Evolutionary conservation across 805 yeast species (phyloP), one percentile per base, ranked within the genome.

Genomic region (Saccharomycopsis fodiens): DNA sequence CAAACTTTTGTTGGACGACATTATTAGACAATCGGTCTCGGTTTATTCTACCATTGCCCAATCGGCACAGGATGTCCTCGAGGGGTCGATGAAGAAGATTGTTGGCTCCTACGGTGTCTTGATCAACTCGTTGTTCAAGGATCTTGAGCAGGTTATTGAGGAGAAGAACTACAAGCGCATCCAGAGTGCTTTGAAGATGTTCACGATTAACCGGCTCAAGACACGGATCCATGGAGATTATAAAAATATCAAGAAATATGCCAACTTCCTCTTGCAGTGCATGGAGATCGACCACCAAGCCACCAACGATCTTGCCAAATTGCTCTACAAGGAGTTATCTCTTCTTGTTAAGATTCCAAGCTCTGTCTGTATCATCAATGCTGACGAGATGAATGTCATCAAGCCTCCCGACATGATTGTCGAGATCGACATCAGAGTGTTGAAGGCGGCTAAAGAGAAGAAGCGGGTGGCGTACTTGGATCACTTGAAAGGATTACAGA

Each of bases 11-110:
- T 60, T 93, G 34, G 70, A 68, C 41, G 94, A 87, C 59, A 66
- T 89, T 6, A 76, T 84, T 12, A 60, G 65, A 10, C 59, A 84
- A 19, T 70, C 89, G 0, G 71, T 83, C 6, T 85, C 96, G 0
- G 68, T 81, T 0, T 91, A 85, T 57, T 66, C 80, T 0, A 78
- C 78, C 3, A 75, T 85, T n/a, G 73, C 87, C 1, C 66, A 70
- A 7, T 74, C 81, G 17, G 94, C 96, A 0, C 86, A 83, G 45
- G 61, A 73, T 0, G 74, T 83, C 1, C 62, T 93, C 46, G 72
- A 77, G 2, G 79, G 82, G 23, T 77, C 85, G 1, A 74, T 85
- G 71, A 82, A 78, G 54, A 76, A 83, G 47, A 65, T 91, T 3
- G 70, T 79, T 52, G 85, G 85, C 0, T 73, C 87, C 0, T 79